phyloP scores from a whole-genome alignment of 2,329 filamentous ascomycete species.

The Fusarium illudens region DNA sequence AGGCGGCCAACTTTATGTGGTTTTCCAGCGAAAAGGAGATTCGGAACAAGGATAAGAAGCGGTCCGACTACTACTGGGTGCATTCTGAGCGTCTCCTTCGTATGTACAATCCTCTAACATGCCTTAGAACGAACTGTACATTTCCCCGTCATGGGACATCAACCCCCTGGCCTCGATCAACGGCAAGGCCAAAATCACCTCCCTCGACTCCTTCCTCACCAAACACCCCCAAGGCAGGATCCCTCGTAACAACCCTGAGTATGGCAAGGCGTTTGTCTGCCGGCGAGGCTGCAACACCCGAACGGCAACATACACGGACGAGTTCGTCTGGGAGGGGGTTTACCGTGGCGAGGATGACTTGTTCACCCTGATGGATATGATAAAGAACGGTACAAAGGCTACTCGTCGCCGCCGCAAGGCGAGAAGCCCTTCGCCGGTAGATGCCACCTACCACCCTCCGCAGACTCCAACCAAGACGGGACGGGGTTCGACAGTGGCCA shows the following conservation, averaged over 20 bases:
- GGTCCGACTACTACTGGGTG: slow-evolving; percentile 78
- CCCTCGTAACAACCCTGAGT: slow-evolving; percentile 75
- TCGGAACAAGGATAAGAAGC: slow-evolving; percentile 81
- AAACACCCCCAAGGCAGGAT: slow-evolving; percentile 79
- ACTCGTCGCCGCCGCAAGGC: slow-evolving; percentile 53
- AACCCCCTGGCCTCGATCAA: slow-evolving; percentile 91
- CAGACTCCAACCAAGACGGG: slow-evolving; percentile 51
- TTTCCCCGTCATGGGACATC: slow-evolving; percentile 85
- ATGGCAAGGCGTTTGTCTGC: slow-evolving; percentile 89
- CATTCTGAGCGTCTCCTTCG: slow-evolving; percentile 23
- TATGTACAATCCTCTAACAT: not conserved
- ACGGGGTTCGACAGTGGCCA: slow-evolving; percentile 37
- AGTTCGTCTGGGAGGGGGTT: slow-evolving; percentile 90
- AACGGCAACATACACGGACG: slow-evolving; percentile 89
- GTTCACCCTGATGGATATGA: slow-evolving; percentile 68
- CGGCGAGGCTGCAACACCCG: slow-evolving; percentile 88
- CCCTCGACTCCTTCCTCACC: slow-evolving; percentile 70
- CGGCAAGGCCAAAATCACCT: slow-evolving; percentile 84
- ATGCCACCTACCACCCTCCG: slow-evolving; percentile 46
- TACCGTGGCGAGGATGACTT: slow-evolving; percentile 74
- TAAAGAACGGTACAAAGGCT: slow-evolving; percentile 77
- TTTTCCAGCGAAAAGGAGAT: slow-evolving; percentile 93
- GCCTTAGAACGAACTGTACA: slow-evolving; percentile 84
- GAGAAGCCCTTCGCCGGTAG: slow-evolving; percentile 45
- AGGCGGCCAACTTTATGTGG: slow-evolving; percentile 92